Evolutionary conservation across 352 stramenopile genomes (phyloP), one percentile per base, ranked within the genome.

Genomic region (Elongisporangium anandrum): DNA sequence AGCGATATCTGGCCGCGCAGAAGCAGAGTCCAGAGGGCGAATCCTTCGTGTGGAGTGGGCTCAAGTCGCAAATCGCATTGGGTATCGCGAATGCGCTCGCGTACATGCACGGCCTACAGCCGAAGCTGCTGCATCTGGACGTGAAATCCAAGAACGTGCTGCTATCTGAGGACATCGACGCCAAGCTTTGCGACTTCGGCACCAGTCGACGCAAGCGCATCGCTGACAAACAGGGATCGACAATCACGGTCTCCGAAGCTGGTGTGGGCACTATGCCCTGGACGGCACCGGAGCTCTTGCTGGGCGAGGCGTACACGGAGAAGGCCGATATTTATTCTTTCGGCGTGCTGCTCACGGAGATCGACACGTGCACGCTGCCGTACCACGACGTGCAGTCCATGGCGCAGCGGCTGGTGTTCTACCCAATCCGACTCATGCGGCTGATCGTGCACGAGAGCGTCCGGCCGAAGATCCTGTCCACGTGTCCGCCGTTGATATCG

Each of bases 121-220:
- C 86, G n/a, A 87, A 88, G 56, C 72, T 95, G 56, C 69, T 96
- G 21, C 88, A 96, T 63, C 85, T 83, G 22, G 88, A 96, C 61
- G 66, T 96, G 34, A 96, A 96, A 60, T 91, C 85, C n/a, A 84
- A 83, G 24, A 97, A 95, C 63, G 76, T 97, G n/a, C 52, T 96
- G 23, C 56, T 96, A 12, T 77, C 71, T 4, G 61, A 68, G 26
- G 62, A 63, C n/a, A 63, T 84, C 56, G 68, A 83, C 20, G 73
- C 78, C 54, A 85, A 86, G 38, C 50, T 87, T 50, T 75, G 75
- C 52, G 75, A 87, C 49, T 86, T 85, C 70, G 72, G 78, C 45
- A 72, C 79, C 34, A 79, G 67, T 49, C 71, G 77, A 34, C 77
- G 77, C 57, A 87, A 87, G 52, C 57, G 65, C 61, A 60, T 67